Base-by-base conservation (phyloP, 2,329 filamentous ascomycete species). In the Pseudogymnoascus sp. region DNA sequence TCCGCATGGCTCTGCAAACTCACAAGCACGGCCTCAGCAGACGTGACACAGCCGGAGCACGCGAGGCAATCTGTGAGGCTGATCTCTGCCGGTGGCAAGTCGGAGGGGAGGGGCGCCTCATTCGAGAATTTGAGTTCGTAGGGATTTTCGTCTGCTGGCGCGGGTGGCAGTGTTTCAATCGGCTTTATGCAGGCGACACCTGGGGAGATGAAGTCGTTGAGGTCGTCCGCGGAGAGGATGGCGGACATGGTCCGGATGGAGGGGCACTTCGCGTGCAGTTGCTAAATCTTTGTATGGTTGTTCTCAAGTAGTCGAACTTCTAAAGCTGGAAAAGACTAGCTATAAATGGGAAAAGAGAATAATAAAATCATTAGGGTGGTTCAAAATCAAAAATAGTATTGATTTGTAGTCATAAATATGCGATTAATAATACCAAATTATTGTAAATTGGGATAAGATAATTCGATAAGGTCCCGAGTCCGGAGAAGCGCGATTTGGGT, bases 201-300 rank as follows among this genome's bases (percentile, higher is more conserved):
- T 12, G 95, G 95, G 63, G 90, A 95, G 74, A 99, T 99, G 79
- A 99, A 99, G 81, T 99, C 95, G 81, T 99, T 99, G 66, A 99
- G 82, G 75, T 97, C 93, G 80, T 99, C 93, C 72, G 89, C 88
- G 63, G 93, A 97, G 71, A 99, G 88, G 72, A 99, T 99, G 66
- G 95, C 95, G 74, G 92, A 96, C 95, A 99, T 99, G 66, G 75
- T 80, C 56, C 46, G 16, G 37, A 61, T 49, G 64, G 66, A 64
- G 63, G 65, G 66, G 59, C 59, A 42, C 59, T 60, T 56, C 28
- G 28, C 49, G 49, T 56, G 49, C 49, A 1, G 28, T 12, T 56
- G n/a, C 28, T 56, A n/a, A 14, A 7, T 2, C 11, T 25, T 56
- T 56, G n/a, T 56, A 21, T 56, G 2, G 28, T 34, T 34, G 28